phyloP scores from a whole-genome alignment of 768 basidiomycete genomes.

The Boletus edulis region DNA sequence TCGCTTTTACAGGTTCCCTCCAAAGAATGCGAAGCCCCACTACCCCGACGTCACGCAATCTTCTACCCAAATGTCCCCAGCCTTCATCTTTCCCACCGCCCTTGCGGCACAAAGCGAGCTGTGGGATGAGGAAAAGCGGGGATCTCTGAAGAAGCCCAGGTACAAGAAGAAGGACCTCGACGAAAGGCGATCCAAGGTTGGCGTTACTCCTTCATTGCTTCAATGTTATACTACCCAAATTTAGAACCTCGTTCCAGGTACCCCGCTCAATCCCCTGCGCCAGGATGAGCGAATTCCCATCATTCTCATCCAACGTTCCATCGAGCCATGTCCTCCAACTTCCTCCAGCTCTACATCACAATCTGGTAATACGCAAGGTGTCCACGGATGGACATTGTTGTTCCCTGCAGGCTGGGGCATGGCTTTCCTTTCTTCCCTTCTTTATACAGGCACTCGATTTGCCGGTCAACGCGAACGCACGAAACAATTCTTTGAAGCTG shows the following conservation, averaged over 20 bases:
- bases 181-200: constrained; percentile 70
- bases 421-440: constrained; percentile 82
- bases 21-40: constrained; percentile 61
- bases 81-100: constrained; percentile 49
- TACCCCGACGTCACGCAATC: constrained; percentile 26
- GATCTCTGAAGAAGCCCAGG: constrained; percentile 53
- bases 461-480: constrained; percentile 82
- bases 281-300: constrained; percentile 85
- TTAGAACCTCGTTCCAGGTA: constrained; percentile 79
- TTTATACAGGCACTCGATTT: constrained; percentile 79
- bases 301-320: constrained; percentile 76
- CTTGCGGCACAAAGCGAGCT: constrained; percentile 63
- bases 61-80: constrained; percentile 26
- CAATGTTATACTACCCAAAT: neutral
- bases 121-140: constrained; percentile 64
- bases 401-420: constrained; percentile 89
- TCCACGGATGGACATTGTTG: constrained; percentile 88
- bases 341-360: constrained; percentile 13
- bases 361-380: constrained; percentile 35
- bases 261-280: constrained; percentile 56
- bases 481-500: constrained; percentile 82
- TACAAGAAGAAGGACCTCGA: constrained; percentile 88
- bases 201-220: neutral
- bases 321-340: constrained; percentile 36
- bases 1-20: constrained; percentile 65